Evolutionary conservation across 805 yeast species (phyloP), one percentile per base, ranked within the genome.

Genomic region (Candida bentonensis): DNA sequence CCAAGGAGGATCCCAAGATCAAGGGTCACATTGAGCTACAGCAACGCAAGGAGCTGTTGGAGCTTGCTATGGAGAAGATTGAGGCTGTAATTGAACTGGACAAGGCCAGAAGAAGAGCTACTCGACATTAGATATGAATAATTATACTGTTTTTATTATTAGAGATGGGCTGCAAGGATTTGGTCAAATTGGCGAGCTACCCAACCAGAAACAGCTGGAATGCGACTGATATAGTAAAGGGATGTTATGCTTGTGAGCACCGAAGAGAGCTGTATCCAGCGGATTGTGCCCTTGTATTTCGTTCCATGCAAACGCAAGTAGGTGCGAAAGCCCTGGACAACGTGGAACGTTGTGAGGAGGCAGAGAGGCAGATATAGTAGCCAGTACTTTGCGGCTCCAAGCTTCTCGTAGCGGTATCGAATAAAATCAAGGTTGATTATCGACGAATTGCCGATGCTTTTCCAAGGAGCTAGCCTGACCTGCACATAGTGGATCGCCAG

Each of bases 1-100:
- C 98, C 0, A 85, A 86, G 53, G 96, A 92, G 62, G 96, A 92
- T 63, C 92, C 95, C 20, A 83, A 79, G 63, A 76, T 94, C 46
- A 82, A 82, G 59, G 74, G 81, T 53, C 99, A 92, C 56, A 82
- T 92, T 53, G 96, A 89, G 56, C 64, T 94, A 49, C 99, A 92
- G 61, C 89, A 86, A 61, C 76, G 96, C 41, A 92, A 89, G 60
- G 95, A 87, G 54, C 64, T 87, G 45, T 69, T 94, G 44, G 94
- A 86, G 51, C 64, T 82, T 42, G 98, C 96, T 0, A 60, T 88
- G 53, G 72, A 69, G 47, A 89, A 84, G 65, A 87, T 92, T 45
- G 96, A 89, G 49, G 77, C 79, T 26, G 85, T 82, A n/a, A 69
- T 79, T 61, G 83, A 85, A 39, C 62, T 81, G 45, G 83, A 78